Base-by-base conservation (phyloP, 345 rosid genomes). In the Lumnitzera littorea region DNA sequence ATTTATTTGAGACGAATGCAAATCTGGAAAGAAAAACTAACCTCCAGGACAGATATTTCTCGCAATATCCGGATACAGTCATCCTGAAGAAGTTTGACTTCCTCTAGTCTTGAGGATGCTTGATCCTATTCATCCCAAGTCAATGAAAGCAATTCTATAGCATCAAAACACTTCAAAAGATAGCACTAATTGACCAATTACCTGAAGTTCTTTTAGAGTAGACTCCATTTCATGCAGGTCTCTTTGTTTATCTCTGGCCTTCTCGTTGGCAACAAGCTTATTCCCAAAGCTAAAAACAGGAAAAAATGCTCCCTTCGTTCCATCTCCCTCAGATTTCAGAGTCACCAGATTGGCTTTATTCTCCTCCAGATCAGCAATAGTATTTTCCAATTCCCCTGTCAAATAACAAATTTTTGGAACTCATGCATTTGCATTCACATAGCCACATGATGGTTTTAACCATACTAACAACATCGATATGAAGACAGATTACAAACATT, bases 281-380 rank as follows among this genome's bases (percentile, higher is more conserved):
- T 67, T 81, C 53, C 91, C 85, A 20, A 81, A 53, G 68, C 75
- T 88, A 71, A 91, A 53, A 61, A 87, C 82, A 52, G 96, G 96
- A 62, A 86, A 82, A 74, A 81, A 75, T 17, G 84, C 74, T 70
- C 95, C 96, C 66, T 79, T 80, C 15, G 84, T 80, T 51, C 89
- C 87, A 83, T 91, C 97, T 69, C 80, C 84, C 66, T 88, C 97
- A 20, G 89, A 85, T 77, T 79, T 91, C 61, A 88, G 85, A 63
- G 81, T 73, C 62, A 80, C 84, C 75, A 95, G 67, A 56, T 88
- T 77, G 62, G 72, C 73, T 52, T 91, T 82, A 63, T 83, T 79
- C 59, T 82, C 86, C 62, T 80, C 82, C 76, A 95, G 73, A 72
- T 88, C 88, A 36, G 66, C 72, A 57, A 82, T 67, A 16, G 77